A percentile compares a stretch with the other conserved stretches of the same genome.
Conservation (phyloP, 768 basidiomycete genomes). For the Podaxis sp. region DNA sequence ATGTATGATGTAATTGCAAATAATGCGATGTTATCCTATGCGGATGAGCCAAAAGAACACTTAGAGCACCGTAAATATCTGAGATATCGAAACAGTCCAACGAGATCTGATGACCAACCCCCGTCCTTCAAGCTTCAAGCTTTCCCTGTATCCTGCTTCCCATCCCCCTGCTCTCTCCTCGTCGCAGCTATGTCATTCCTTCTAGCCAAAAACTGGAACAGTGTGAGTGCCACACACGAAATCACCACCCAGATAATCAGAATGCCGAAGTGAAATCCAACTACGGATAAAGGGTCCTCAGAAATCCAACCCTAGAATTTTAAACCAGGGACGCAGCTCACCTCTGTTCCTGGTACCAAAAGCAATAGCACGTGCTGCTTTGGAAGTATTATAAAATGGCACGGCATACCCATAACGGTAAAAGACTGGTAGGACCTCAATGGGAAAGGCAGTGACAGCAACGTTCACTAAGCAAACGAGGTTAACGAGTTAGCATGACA, state of each 20-base stretch:
- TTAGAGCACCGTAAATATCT: too few relatives aligned
- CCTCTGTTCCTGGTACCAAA: conserved; percentile 55
- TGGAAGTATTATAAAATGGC: conserved; percentile 60
- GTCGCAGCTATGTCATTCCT: conserved; percentile 15
- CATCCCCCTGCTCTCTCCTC: background rate
- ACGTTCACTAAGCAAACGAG: conserved; percentile 41
- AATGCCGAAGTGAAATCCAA: conserved; percentile 60
- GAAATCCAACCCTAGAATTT: background rate
- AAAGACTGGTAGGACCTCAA: conserved; percentile 45
- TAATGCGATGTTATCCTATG: background rate
- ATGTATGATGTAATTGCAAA: background rate
- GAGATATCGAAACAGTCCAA: background rate
- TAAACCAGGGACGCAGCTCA: conserved; percentile 22
- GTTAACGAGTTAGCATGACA: background rate
- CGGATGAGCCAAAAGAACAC: background rate
- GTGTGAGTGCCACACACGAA: conserved; percentile 48
- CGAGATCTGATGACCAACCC: background rate
- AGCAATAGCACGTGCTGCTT: conserved; percentile 48
- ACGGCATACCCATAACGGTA: conserved; percentile 58
- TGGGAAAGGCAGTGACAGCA: conserved; percentile 49
- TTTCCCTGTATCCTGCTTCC: background rate
- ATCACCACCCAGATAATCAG: conserved; percentile 51
- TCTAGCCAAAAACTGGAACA: conserved; percentile 42
- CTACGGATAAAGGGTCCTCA: conserved; percentile 23
- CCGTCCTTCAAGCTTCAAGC: background rate